Base-by-base conservation (phyloP, 805 yeast species). In the Myxozyma geophila region DNA sequence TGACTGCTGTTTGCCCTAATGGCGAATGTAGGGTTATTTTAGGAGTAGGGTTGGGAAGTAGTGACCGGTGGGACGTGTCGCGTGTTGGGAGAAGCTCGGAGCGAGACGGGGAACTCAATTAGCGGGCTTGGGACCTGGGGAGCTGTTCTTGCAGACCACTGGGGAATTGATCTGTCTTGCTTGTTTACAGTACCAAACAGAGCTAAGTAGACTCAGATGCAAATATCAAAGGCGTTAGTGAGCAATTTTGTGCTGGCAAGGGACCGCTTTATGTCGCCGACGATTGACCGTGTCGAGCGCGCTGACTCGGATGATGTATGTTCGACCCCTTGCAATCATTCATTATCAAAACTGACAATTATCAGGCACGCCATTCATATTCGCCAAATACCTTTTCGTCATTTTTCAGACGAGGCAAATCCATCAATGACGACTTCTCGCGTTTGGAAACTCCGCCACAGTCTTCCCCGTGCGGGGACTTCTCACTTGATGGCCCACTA, bases 61-160 rank as follows among this genome's bases (percentile, higher is more conserved):
- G 15, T 37, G n/a, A 9, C 3, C 3, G 1, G 7, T 17, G 43
- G 17, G 51, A 43, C 33, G 46, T 47, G 53, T 15, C 54, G 54
- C 54, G 43, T 41, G 37, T 36, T 47, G 59, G 59, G 58, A 43
- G 58, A 43, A 39, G 55, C 39, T 40, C 28, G 17, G 55, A 28
- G 35, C 54, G 54, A 15, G 55, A 23, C 15, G 13, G 46, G 43
- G 7, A 52, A 37, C 19, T 23, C 33, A 39, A 52, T 52, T 39
- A 39, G 35, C 35, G 46, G 13, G 10, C 7, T 36, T 28, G 28
- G 50, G 15, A 23, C 13, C 8, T 40, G 54, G 28, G 28, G 5
- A 28, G 28, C 28, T 28, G n/a, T n/a, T n/a, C n/a, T n/a, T n/a
- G 28, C 28, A 28, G 28, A 28, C 28, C 2, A 28, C n/a, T 39